These are phyloP conservation scores for Colletotrichum sp. DNA, from an alignment of 2,329 filamentous ascomycete genomes.

Conservation along the genomic window DNA sequence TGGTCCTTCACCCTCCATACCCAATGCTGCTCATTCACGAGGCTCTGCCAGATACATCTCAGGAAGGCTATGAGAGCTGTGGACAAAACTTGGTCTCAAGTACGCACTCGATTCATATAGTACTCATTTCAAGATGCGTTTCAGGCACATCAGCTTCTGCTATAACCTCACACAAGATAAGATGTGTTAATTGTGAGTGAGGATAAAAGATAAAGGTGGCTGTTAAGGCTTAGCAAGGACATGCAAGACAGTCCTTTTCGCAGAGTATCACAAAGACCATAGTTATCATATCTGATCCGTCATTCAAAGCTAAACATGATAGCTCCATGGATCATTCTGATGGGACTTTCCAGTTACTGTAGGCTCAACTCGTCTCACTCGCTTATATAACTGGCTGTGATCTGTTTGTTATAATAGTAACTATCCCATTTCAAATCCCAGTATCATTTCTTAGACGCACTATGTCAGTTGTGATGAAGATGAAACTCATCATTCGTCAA, in stretches of 20 bases:
- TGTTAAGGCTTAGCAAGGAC: neutral
- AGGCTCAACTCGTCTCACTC: neutral
- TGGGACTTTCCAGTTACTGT: neutral
- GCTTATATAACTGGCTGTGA: neutral
- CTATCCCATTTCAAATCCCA: neutral
- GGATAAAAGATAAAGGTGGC: neutral
- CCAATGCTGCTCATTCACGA: neutral
- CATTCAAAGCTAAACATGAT: neutral
- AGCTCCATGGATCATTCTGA: neutral
- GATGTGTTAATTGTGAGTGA: neutral
- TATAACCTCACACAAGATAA: neutral
- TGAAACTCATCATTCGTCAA: neutral
- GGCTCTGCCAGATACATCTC: neutral
- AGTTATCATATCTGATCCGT: neutral
- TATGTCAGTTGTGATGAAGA: neutral
- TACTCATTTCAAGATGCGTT: neutral
- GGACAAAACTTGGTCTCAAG: neutral
- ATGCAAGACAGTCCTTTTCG: neutral
- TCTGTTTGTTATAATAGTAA: neutral
- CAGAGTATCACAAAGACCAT: neutral
- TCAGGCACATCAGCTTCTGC: neutral
- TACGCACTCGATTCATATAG: neutral
- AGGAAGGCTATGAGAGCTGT: neutral
- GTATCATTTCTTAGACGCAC: neutral
- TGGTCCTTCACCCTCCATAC: neutral